Base-by-base conservation (phyloP, 257 asterid genomes). In the Solanum sejunctum region DNA sequence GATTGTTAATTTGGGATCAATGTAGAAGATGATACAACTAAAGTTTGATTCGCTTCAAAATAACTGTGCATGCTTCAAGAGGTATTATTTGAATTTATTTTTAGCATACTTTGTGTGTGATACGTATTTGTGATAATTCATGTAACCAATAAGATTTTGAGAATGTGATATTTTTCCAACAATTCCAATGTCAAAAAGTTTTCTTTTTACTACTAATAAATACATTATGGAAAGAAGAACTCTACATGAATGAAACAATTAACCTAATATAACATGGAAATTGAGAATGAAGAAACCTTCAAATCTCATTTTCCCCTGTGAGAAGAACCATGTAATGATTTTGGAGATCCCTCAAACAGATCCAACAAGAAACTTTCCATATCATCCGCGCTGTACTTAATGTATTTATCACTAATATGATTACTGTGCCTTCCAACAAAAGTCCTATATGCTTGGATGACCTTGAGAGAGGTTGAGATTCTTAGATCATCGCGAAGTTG, bases 311-410 rank as follows among this genome's bases (percentile, higher is more conserved):
- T 51, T 26, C 89, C 93, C 96, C 90, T 90, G 86, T 94, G 93
- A 67, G 88, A 87, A 73, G 93, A 87, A 70, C 93, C 93, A 80
- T 93, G 99, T 67, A 94, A 89, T 9, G 98, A 94, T 86, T 87
- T 92, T 61, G 90, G 98, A 3, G 97, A 92, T 36, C 98, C 98
- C 82, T 93, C 98, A 39, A 96, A 96, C 51, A 94, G 90, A 91
- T 94, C 95, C 85, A 92, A 75, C 20, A 96, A 89, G 61, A 63
- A 85, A 86, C 85, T 91, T 88, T 94, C 95, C 55, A 94, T 88
- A 80, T 94, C 99, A 89, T 96, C 98, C 16, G 98, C 96, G 39
- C 63, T 89, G 82, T 96, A 96, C 87, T 94, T 96, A 55, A 96
- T 92, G 80, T 94, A 91, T 90, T 91, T 96, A 51, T 94, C 99